A percentile compares a stretch with the other conserved stretches of the same genome.
phyloP scores from a whole-genome alignment of 2,329 filamentous ascomycete species.

The Diplodia seriata region DNA sequence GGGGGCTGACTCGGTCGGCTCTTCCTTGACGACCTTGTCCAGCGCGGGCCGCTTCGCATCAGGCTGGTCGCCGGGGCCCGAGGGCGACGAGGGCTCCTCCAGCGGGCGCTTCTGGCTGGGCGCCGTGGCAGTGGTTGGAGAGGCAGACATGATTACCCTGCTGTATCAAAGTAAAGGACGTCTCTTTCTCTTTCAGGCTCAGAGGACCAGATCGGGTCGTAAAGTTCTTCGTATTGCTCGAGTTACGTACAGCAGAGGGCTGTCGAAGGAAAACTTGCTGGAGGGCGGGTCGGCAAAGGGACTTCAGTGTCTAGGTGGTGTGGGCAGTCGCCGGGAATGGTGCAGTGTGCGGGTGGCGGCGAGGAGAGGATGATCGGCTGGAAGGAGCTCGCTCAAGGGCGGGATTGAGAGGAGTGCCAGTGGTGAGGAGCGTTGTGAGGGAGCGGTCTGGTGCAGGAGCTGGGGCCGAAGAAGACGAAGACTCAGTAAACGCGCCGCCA shows the following conservation, averaged over 20 bases:
- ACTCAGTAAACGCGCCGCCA: slow-evolving; percentile 32
- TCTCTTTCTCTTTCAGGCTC: slow-evolving; percentile 44
- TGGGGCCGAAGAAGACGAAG: slow-evolving; percentile 33
- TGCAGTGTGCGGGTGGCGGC: slow-evolving; percentile 39
- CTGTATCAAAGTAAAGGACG: slow-evolving; percentile 33
- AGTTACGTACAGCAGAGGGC: slow-evolving; percentile 73
- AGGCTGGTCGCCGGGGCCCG: slow-evolving; percentile 87
- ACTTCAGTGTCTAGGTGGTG: slow-evolving; percentile 39
- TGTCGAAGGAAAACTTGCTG: slow-evolving; percentile 89
- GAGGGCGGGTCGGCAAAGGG: slow-evolving; percentile 34
- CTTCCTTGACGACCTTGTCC: slow-evolving; percentile 81
- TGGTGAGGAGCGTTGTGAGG: slow-evolving; percentile 32
- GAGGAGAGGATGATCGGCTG: slow-evolving; percentile 37
- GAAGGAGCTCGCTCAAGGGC: slow-evolving; percentile 31
- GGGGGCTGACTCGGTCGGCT: slow-evolving; percentile 36
- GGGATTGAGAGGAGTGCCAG: slow-evolving; percentile 30
- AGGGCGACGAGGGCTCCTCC: slow-evolving; percentile 95
- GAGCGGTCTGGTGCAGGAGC: slow-evolving; percentile 31
- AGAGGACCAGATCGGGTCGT: slow-evolving; percentile 31
- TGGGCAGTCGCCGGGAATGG: slow-evolving; percentile 31
- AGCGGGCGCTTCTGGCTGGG: slow-evolving; percentile 89
- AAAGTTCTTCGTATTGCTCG: slow-evolving; percentile 44
- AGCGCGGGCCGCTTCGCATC: slow-evolving; percentile 96
- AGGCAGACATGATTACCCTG: slow-evolving; percentile 51
- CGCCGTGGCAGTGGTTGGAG: slow-evolving; percentile 55